phyloP scores from a whole-genome alignment of 108 stramenopile genomes.

The Craspedostauros australis region DNA sequence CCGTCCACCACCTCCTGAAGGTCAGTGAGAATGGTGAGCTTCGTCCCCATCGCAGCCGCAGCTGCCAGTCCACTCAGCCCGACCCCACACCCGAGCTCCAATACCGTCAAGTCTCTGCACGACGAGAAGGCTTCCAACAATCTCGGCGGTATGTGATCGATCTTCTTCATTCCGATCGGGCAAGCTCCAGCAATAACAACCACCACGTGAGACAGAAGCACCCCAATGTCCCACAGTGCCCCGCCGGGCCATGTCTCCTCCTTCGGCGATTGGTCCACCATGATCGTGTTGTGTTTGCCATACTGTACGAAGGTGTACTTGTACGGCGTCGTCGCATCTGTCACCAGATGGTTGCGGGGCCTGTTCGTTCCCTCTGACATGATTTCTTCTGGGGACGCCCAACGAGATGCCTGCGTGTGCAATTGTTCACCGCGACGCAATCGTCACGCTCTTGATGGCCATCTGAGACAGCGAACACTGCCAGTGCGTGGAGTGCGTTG shows the following conservation, averaged over 20 bases:
- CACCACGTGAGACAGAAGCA: conserved; percentile 33
- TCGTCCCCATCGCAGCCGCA: conserved; percentile 29
- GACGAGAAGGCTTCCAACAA: conserved; percentile 16
- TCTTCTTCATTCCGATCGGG: not conserved
- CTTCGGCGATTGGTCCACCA: conserved; percentile 35
- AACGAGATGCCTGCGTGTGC: no score
- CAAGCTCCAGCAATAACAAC: conserved; percentile 22
- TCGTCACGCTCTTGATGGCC: no score
- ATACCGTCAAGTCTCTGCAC: conserved; percentile 15
- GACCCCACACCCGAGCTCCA: conserved; percentile 48
- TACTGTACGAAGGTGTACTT: conserved; percentile 26
- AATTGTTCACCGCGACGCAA: no score
- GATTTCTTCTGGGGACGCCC: no score
- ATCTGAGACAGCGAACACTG: no score
- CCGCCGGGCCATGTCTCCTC: conserved; percentile 57
- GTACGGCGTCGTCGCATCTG: conserved; percentile 39
- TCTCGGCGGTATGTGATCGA: conserved; percentile 12
- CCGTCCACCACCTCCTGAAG: conserved; percentile 40
- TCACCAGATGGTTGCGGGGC: conserved; percentile 34
- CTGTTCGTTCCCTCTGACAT: no score
- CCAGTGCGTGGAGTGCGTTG: no score
- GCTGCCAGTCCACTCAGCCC: conserved; percentile 45
- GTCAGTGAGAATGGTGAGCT: conserved; percentile 38
- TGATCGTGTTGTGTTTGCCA: conserved; percentile 24
- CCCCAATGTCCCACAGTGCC: conserved; percentile 48